Evolutionary conservation across 176 grass and related monocot species (phyloP), one percentile per base, ranked within the genome.

Genomic region (Triticum urartu): DNA sequence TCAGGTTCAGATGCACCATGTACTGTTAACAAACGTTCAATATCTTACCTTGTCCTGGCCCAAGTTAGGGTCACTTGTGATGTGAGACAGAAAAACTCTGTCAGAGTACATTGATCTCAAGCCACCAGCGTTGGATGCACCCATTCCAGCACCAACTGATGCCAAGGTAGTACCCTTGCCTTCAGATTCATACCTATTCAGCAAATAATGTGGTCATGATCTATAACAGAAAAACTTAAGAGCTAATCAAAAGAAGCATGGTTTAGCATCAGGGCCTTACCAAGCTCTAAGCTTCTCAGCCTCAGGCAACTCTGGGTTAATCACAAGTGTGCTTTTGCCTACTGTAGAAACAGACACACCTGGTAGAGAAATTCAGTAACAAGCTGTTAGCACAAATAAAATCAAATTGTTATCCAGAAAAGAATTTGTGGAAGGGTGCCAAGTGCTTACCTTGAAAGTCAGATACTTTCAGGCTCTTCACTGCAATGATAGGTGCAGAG

Each of bases 291-390:
- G 87, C 6, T 85, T 87, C 38, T 91, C 75, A 25, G 97, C 25
- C 73, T 99, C 97, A 78, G 89, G 90, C 36, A 99, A 80, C 42
- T 93, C 85, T 70, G 97, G 92, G 68, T 96, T 94, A 58, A 93
- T 88, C 26, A 50, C 67, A 67, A 99, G 80, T 4, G 91, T 87
- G 68, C 97, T 99, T 88, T 77, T 96, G 78, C 90, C 72, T 15
- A 99, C 83, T 66, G 97, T 91, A 68, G 97, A 99, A 43, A 94
- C 73, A 61, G 97, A 99, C 30, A 99, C 88, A 5, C 97, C 96
- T 95, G 84, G 18, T 80, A 64, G 56, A 32, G 52, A 88, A 33
- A 65, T 70, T 75, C 4, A 76, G 34, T 24, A 14, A 12, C 12
- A 72, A 3, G 17, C 1, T 64, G 15, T 76, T 52, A 80, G 64